Evolutionary conservation across 2,329 filamentous ascomycete genomes (phyloP).

Genomic region (Laburnicola sp.): DNA sequence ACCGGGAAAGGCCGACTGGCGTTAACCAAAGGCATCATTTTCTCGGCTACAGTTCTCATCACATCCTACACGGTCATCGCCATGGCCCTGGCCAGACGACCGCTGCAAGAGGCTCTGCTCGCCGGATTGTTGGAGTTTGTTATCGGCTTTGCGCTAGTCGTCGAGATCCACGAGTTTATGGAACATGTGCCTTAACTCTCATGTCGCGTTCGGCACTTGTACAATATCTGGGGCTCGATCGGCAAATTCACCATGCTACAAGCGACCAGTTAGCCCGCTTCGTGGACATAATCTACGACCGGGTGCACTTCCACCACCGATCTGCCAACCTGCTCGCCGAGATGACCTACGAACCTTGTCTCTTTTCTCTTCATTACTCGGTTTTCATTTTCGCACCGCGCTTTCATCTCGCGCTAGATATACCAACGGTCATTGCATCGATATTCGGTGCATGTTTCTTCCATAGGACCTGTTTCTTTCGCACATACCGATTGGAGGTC

Average conservation of each 20-base stretch:
- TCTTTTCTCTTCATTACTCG: too few relatives aligned
- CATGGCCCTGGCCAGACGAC: constrained; percentile 25
- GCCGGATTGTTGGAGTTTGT: constrained; percentile 26
- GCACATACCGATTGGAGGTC: too few relatives aligned
- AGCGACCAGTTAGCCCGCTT: too few relatives aligned
- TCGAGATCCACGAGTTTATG: constrained; percentile 28
- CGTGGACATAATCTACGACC: too few relatives aligned
- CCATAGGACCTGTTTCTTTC: not conserved
- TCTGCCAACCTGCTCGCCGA: too few relatives aligned
- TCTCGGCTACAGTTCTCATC: constrained; percentile 23
- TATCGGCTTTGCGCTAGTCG: constrained; percentile 30
- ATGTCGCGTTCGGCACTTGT: not conserved
- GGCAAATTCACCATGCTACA: not conserved
- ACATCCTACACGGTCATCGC: constrained; percentile 22
- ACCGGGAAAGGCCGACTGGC: constrained; percentile 23
- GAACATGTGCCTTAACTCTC: constrained; percentile 3
- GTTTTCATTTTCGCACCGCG: too few relatives aligned
- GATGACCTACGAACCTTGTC: not conserved
- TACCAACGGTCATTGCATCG: too few relatives aligned
- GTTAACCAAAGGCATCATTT: constrained; percentile 26
- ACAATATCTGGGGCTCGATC: not conserved
- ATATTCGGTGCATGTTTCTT: not conserved
- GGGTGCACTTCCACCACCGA: not conserved
- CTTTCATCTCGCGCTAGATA: too few relatives aligned
- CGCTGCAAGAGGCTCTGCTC: constrained; percentile 26